Percentiles rank a stretch among this genome's conserved stretches.
phyloP scores from a whole-genome alignment of 164 flowering plant species.

The Hamamelis virginiana region DNA sequence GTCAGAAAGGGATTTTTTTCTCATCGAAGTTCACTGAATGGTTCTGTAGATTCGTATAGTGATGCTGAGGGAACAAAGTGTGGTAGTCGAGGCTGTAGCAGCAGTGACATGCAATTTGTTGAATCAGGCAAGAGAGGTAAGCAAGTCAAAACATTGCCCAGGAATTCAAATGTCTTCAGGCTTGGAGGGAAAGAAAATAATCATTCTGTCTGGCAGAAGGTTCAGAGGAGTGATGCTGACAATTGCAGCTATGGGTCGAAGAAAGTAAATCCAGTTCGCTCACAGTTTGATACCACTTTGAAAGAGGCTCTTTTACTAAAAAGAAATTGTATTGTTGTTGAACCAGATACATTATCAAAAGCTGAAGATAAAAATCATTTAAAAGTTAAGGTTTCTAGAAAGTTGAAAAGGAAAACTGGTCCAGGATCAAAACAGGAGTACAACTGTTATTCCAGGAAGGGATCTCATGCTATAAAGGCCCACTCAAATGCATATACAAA shows the following conservation, averaged over 20 bases:
- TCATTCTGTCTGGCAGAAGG: constrained; percentile 60
- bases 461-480: constrained; percentile 20
- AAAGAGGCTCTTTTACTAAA: constrained; percentile 25
- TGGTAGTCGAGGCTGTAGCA: constrained; percentile 21
- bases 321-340: constrained; percentile 19
- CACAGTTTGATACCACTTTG: constrained; percentile 18
- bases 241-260: constrained; percentile 24
- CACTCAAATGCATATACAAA: constrained; percentile 19
- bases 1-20: constrained; percentile 9
- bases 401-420: constrained; percentile 24
- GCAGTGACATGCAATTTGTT: constrained; percentile 14
- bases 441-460: constrained; percentile 24
- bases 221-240: constrained; percentile 27
- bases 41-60: constrained; percentile 18
- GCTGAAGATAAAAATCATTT: constrained; percentile 24
- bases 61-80: constrained; percentile 13
- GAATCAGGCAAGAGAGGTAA: constrained; percentile 29
- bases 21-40: constrained; percentile 10
- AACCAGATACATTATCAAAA: constrained; percentile 11
- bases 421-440: constrained; percentile 26
- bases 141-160: constrained; percentile 18
- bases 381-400: constrained; percentile 26
- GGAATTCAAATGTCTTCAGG: constrained; percentile 19
- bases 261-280: constrained; percentile 15
- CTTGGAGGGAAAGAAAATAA: constrained; percentile 41